A percentile compares a stretch with the other conserved stretches of the same genome.
Evolutionary conservation across 805 yeast species (phyloP).

Genomic region (Hanseniaspora valbyensis): DNA sequence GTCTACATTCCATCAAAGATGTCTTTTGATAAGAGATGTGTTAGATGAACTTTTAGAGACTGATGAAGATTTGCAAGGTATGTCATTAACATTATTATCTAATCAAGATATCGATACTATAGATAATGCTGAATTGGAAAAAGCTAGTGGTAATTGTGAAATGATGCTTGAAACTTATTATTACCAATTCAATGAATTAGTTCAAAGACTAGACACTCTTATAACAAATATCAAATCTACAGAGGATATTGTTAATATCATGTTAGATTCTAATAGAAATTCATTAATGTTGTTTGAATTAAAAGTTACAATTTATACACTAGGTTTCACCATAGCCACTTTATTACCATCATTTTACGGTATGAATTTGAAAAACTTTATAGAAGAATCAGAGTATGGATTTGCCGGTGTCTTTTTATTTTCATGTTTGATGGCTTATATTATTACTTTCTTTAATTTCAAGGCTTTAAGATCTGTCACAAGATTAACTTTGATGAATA

Average conservation of each 20-base stretch:
- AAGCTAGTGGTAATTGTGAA: conserved; percentile 62
- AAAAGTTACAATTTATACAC: conserved; percentile 68
- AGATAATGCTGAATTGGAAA: conserved; percentile 15
- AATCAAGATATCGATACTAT: conserved; percentile 22
- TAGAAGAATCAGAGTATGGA: conserved; percentile 57
- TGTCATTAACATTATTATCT: conserved; percentile 47
- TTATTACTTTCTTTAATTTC: conserved; percentile 47
- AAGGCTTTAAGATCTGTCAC: conserved; percentile 51
- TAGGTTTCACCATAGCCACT: conserved; percentile 79
- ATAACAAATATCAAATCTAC: conserved; percentile 78
- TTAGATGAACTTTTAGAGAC: conserved; percentile 74
- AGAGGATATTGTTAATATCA: conserved; percentile 85
- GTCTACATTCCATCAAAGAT: conserved; percentile 62
- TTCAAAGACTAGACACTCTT: conserved; percentile 77
- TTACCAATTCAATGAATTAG: conserved; percentile 85
- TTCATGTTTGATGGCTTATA: conserved; percentile 43
- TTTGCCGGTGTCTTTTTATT: conserved; percentile 46
- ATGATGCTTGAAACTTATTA: conserved; percentile 81
- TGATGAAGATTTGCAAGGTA: conserved; percentile 71
- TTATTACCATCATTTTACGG: conserved; percentile 81
- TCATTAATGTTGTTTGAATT: conserved; percentile 78
- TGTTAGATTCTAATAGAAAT: conserved; percentile 82
- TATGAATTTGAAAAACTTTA: conserved; percentile 69
- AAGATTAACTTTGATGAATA: conserved; percentile 49
- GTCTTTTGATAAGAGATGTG: conserved; percentile 64